phyloP scores from a whole-genome alignment of 2,329 filamentous ascomycete genomes.

The Xylaria sp. region DNA sequence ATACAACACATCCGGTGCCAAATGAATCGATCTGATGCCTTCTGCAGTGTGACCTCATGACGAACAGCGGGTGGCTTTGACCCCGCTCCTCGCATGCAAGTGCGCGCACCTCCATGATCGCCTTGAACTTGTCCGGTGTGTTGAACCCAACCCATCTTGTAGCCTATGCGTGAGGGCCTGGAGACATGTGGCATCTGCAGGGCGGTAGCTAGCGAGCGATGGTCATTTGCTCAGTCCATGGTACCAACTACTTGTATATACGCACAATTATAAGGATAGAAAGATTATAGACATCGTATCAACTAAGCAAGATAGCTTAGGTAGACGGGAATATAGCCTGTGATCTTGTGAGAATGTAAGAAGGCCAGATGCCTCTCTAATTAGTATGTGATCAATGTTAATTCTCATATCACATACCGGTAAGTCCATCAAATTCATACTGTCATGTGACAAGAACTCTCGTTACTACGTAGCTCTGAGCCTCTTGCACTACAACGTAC shows the following conservation, averaged over 20 bases:
- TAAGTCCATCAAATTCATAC: too few species aligned
- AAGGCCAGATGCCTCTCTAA: background rate
- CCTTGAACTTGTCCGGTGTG: background rate
- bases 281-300: background rate
- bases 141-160: background rate
- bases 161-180: background rate
- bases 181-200: conserved; percentile 1
- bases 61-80: conserved; percentile 1
- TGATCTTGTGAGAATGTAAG: background rate
- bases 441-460: too few species aligned
- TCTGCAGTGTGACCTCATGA: conserved; percentile 3
- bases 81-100: conserved; percentile 4
- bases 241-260: background rate
- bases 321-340: background rate
- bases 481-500: too few species aligned
- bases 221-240: background rate
- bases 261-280: background rate
- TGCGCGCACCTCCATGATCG: background rate
- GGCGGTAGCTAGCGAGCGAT: background rate
- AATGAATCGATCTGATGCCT: background rate
- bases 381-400: background rate
- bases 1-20: background rate
- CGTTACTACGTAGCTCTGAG: too few species aligned
- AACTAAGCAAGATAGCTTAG: background rate
- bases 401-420: too few species aligned